Evolutionary conservation across 176 grass and related monocot genomes (phyloP), one percentile per base, ranked within the genome.

Genomic region (Dendrocalamus sinicus): DNA sequence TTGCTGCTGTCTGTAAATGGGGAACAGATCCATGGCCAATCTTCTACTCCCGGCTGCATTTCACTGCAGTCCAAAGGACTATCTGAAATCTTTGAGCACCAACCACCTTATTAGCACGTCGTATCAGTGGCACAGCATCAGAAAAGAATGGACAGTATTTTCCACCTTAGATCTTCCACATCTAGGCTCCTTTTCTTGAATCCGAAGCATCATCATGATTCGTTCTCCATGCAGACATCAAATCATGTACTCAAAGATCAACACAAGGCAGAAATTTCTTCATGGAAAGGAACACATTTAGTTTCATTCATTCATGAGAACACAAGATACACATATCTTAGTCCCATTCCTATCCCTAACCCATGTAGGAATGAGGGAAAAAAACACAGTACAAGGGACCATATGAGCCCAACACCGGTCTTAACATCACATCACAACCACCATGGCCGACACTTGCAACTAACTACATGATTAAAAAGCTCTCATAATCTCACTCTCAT

Each of bases 381-480:
- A 35, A 75, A 87, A 50, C 58, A 90, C 44, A 15, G 79, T 72
- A 68, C 40, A 11, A 68, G 80, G 84, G 73, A 73, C 30, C 85
- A 83, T 72, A 83, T 20, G 75, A 74, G 67, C 79, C 66, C 79
- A 46, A 15, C 20, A 83, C 41, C 50, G 83, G 68, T 32, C 68
- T 45, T 53, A 70, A 53, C 85, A 79, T 80, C 75, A 74, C 89
- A 80, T 78, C 74, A 75, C 75, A 91, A 70, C 89, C 80, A 87
- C 69, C 75, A 80, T 87, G 80, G 84, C 43, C 83, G 80, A 69
- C 67, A 52, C 80, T 79, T 74, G 75, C 75, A 91, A 70, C 30
- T 74, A 83, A 82, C 89, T 87, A 79, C 53, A 86, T 63, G 80
- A 90, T 73, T 68, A 84, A 55, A 75, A 72, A 40, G 12, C 70